Conservation (phyloP, 768 basidiomycete species). For the Lactarius deliciosus region DNA sequence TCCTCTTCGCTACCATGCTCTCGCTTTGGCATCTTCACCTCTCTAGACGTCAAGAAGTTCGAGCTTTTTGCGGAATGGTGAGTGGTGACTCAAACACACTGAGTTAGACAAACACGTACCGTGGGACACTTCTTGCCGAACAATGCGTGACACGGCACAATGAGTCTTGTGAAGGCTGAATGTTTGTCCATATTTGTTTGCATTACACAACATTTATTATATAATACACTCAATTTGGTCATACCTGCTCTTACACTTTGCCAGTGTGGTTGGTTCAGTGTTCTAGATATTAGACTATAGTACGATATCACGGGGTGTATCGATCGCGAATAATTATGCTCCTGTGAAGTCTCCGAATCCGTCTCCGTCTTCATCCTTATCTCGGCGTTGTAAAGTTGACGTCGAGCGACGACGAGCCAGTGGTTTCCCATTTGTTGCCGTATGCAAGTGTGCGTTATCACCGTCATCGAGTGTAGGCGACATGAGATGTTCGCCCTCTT, state of each 20-base stretch:
- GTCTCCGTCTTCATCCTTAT: constrained; percentile 11
- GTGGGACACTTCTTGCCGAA: background rate
- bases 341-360: constrained; percentile 24
- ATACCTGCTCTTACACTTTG: no score
- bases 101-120: background rate
- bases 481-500: constrained; percentile 48
- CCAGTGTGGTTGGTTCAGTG: background rate
- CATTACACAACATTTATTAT: background rate
- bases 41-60: background rate
- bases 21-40: constrained; percentile 13
- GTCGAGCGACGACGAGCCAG: constrained; percentile 26
- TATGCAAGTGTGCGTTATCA: constrained; percentile 34
- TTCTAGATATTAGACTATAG: background rate
- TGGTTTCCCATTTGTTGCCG: constrained; percentile 1
- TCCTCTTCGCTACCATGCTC: constrained; percentile 16
- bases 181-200: background rate
- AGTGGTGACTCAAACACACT: no score
- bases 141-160: no score
- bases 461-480: constrained; percentile 36
- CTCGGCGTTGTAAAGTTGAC: constrained; percentile 14
- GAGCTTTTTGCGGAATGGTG: background rate
- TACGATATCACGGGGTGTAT: background rate
- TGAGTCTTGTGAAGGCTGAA: no score
- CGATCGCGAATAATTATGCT: constrained; percentile 2
- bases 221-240: no score